A percentile compares a stretch with the other conserved stretches of the same genome.
Conservation (phyloP, 306 rosid species). For the Glycine tomentella region DNA sequence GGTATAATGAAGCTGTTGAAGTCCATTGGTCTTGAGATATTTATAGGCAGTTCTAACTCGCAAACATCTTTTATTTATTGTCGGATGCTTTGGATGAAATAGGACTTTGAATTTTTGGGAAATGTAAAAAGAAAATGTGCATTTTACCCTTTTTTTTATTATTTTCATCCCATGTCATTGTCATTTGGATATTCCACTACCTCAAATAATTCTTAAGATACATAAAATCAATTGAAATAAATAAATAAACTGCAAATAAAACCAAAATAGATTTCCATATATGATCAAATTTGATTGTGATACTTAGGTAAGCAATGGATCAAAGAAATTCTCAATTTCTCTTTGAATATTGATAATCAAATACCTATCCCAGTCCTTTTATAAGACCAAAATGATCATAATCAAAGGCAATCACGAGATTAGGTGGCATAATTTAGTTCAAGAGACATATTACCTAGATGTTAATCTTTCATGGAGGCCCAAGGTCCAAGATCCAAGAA, state of each 20-base stretch:
- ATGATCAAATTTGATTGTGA: not conserved
- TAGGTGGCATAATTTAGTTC: no score
- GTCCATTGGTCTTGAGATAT: not conserved
- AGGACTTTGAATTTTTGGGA: not conserved
- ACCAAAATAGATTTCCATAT: no score
- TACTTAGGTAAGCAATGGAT: not conserved
- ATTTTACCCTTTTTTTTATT: not conserved
- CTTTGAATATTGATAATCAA: no score
- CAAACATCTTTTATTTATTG: not conserved
- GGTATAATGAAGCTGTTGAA: not conserved
- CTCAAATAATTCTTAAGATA: not conserved
- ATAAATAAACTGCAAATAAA: no score
- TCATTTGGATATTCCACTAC: conserved; percentile 1
- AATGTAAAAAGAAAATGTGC: conserved; percentile 14
- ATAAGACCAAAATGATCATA: no score
- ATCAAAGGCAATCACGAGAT: no score
- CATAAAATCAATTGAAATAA: no score
- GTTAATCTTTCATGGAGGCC: no score
- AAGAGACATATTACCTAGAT: no score
- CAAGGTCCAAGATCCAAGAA: no score
- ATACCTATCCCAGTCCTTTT: no score
- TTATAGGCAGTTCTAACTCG: not conserved
- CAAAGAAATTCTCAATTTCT: not conserved
- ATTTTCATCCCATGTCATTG: not conserved
- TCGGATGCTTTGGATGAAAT: not conserved